These are phyloP conservation scores for Debaryomyces hansenii DNA, from an alignment of 805 yeast species.

Conservation along the genomic window DNA sequence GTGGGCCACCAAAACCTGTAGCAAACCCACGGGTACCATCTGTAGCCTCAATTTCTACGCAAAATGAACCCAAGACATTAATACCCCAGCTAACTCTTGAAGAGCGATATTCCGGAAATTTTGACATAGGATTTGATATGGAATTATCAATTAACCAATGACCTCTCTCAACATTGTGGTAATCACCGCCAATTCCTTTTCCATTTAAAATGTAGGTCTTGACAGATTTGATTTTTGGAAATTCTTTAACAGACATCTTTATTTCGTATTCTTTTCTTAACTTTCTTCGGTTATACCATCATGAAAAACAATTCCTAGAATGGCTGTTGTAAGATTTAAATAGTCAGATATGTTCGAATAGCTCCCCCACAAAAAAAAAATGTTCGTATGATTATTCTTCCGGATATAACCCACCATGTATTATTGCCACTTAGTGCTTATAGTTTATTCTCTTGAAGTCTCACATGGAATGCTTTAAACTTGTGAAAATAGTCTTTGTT, in stretches of 20 bases:
- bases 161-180: conserved; percentile 48
- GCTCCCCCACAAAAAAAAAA: too few relatives aligned
- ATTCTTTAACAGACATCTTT: conserved; percentile 16
- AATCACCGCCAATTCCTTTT: conserved; percentile 51
- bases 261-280: too few relatives aligned
- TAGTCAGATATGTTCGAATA: too few relatives aligned
- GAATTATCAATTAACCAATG: conserved; percentile 51
- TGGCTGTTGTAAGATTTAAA: too few relatives aligned
- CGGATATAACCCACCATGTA: too few relatives aligned
- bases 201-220: conserved; percentile 44
- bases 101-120: conserved; percentile 43
- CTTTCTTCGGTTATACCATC: too few relatives aligned
- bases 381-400: too few relatives aligned
- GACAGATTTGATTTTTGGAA: conserved; percentile 45
- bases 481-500: too few relatives aligned
- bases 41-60: conserved; percentile 47
- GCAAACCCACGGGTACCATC: conserved; percentile 53
- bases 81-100: conserved; percentile 52
- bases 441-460: too few relatives aligned
- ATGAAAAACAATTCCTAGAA: too few relatives aligned
- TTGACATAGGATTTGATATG: conserved; percentile 52
- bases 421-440: too few relatives aligned
- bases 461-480: too few relatives aligned
- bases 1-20: conserved; percentile 54
- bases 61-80: conserved; percentile 51